Evolutionary conservation across 2,329 filamentous ascomycete species (phyloP).

Genomic region (Leptographium flavum): DNA sequence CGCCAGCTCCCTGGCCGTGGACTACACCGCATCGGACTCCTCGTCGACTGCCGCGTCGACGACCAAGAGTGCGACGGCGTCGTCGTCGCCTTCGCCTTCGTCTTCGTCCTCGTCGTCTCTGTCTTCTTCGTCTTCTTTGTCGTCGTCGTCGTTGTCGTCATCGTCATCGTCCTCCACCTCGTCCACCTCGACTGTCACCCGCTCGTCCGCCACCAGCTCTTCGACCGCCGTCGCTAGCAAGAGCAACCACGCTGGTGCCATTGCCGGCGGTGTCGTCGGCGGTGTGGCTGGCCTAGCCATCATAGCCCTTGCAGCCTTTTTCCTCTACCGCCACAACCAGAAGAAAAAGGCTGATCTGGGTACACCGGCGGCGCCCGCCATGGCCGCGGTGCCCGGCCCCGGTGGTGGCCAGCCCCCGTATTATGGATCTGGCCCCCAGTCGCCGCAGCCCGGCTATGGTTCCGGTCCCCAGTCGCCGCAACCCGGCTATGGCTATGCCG

Average conservation of each 20-base stretch:
- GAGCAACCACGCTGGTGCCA: conserved; percentile 14
- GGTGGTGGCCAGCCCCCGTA: conserved; percentile 1
- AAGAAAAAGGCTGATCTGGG: conserved; percentile 3
- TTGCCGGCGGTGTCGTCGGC: conserved; percentile 17
- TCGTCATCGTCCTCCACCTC: conserved; percentile 1
- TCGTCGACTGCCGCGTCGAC: not conserved
- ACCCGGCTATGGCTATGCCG: not conserved
- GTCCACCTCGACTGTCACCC: not conserved
- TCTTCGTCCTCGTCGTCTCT: not conserved
- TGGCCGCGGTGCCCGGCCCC: not conserved
- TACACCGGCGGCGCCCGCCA: conserved; percentile 1
- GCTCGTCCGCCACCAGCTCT: not conserved
- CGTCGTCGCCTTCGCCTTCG: not conserved
- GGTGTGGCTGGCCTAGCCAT: conserved; percentile 17
- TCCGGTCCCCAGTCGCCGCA: not conserved
- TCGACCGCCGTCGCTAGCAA: not conserved
- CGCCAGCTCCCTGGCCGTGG: conserved; percentile 12
- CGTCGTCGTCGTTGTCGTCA: not conserved
- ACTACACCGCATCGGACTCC: conserved; percentile 9
- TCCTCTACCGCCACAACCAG: conserved; percentile 14
- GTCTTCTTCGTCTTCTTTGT: not conserved
- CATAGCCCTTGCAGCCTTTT: conserved; percentile 16
- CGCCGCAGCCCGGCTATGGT: conserved; percentile 7
- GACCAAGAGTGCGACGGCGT: not conserved
- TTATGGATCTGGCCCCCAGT: not conserved